Base-by-base conservation (phyloP, 169 alveolate genomes). In the Babesia caballi region DNA sequence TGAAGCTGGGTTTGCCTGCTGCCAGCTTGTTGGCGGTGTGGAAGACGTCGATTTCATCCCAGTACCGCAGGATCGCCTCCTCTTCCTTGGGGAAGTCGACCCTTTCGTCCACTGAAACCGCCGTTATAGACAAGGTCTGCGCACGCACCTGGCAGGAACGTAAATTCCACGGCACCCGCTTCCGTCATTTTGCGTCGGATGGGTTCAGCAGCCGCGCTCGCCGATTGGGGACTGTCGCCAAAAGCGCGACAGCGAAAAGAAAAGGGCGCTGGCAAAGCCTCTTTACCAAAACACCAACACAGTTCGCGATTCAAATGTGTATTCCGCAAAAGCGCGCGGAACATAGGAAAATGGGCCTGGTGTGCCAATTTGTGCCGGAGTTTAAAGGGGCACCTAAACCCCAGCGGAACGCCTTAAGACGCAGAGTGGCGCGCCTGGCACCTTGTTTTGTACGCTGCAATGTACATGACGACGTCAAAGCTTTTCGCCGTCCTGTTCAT, bases 51-150 rank as follows among this genome's bases (percentile, higher is more conserved):
- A 94, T 94, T 40, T 90, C 88, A 17, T 91, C 66, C 97, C 97
- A 94, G 67, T 89, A 92, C 30, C 76, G 74, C 19, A 92, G 85
- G 14, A 94, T 71, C 65, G 84, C 90, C 46, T 94, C 96, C 75
- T 94, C 97, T 83, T 90, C 91, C 80, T 84, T 90, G n/a, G 96
- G 95, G 57, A 94, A 91, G 38, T 91, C 88, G 27, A 94, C 95
- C 58, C 89, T 90, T 36, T 94, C 97, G 21, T 84, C 85, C 12
- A 94, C 94, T 23, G 50, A 53, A 38, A 44, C 44, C 27, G 74
- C 67, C 4, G 66, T 71, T 68, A 66, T 66, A 72, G 12, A 19
- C 38, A 4, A 15, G 7, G 27, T 17, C 15, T 0, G 27, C 3
- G 11, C 23, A 67, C 36, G 11, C 42, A 78, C 86, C 86, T 78